Conservation (phyloP, 345 rosid species). For the Brassica incana region DNA sequence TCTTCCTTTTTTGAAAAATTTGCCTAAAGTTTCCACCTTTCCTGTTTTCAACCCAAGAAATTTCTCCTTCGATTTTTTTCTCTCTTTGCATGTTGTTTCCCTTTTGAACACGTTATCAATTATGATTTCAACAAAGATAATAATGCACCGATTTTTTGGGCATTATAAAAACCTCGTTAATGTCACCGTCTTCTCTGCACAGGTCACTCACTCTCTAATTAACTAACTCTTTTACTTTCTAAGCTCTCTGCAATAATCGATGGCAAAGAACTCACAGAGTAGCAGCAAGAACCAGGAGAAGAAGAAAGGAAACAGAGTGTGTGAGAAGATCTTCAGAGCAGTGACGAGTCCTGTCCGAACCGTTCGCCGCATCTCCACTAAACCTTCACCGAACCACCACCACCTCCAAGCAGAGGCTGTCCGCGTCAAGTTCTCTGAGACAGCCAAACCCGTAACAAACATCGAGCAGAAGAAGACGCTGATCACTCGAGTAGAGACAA, state of each 20-base stretch:
- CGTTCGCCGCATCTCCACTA: constrained; percentile 32
- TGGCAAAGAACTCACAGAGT: constrained; percentile 29
- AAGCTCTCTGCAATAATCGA: constrained; percentile 2
- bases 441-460: constrained; percentile 30
- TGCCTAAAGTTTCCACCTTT: constrained; percentile 27
- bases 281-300: constrained; percentile 8
- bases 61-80: constrained; percentile 11
- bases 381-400: constrained; percentile 11
- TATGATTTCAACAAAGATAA: background rate
- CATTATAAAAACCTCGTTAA: constrained; percentile 23
- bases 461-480: constrained; percentile 30
- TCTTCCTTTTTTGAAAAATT: constrained; percentile 32
- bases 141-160: background rate
- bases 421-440: constrained; percentile 21
- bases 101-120: constrained; percentile 32
- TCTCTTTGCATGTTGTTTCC: constrained; percentile 16
- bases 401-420: constrained; percentile 13
- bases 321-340: constrained; percentile 40
- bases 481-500: constrained; percentile 32
- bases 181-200: constrained; percentile 36
- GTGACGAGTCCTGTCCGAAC: constrained; percentile 36
- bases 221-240: background rate
- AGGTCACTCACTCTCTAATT: constrained; percentile 19
- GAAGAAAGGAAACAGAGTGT: constrained; percentile 36
- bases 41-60: constrained; percentile 22